Evolutionary conservation across 306 rosid species (phyloP).

Genomic region (Cercis canadensis): DNA sequence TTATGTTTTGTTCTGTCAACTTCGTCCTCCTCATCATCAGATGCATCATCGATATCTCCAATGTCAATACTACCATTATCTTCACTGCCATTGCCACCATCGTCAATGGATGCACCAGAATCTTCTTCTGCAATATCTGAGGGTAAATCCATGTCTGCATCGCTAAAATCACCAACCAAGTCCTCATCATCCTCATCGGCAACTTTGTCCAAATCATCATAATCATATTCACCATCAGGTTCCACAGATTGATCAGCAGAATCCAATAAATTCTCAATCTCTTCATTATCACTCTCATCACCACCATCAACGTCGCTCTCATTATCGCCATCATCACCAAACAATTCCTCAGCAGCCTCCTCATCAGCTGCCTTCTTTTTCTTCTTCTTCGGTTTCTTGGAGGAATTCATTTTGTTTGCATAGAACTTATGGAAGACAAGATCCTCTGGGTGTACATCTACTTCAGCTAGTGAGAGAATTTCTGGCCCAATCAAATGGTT

Average conservation of each 20-base stretch:
- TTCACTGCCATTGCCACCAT: background rate
- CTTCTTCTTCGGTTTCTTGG: slow-evolving; percentile 77
- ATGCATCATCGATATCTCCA: slow-evolving; percentile 64
- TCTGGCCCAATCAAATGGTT: slow-evolving; percentile 76
- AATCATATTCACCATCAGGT: slow-evolving; percentile 70
- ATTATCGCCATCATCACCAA: slow-evolving; percentile 55
- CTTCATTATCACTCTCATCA: slow-evolving; percentile 90
- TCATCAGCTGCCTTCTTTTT: slow-evolving; percentile 72
- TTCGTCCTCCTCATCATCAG: slow-evolving; percentile 43
- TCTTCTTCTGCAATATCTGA: slow-evolving; percentile 65
- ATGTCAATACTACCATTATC: slow-evolving; percentile 33
- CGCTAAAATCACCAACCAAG: slow-evolving; percentile 72
- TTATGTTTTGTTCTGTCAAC: slow-evolving; percentile 52
- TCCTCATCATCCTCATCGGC: slow-evolving; percentile 80
- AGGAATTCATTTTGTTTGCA: slow-evolving; percentile 68
- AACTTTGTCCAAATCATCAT: slow-evolving; percentile 81
- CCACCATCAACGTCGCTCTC: slow-evolving; percentile 50
- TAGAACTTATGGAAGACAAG: slow-evolving; percentile 96
- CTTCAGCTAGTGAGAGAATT: slow-evolving; percentile 81
- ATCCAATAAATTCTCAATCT: slow-evolving; percentile 81
- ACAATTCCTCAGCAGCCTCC: slow-evolving; percentile 69
- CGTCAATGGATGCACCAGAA: slow-evolving; percentile 40
- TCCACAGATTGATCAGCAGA: slow-evolving; percentile 56
- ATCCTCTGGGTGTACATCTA: slow-evolving; percentile 91
- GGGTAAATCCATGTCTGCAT: slow-evolving; percentile 61